Base-by-base conservation (phyloP, 495 filamentous ascomycete genomes). In the Astrothelium macrocarpum region DNA sequence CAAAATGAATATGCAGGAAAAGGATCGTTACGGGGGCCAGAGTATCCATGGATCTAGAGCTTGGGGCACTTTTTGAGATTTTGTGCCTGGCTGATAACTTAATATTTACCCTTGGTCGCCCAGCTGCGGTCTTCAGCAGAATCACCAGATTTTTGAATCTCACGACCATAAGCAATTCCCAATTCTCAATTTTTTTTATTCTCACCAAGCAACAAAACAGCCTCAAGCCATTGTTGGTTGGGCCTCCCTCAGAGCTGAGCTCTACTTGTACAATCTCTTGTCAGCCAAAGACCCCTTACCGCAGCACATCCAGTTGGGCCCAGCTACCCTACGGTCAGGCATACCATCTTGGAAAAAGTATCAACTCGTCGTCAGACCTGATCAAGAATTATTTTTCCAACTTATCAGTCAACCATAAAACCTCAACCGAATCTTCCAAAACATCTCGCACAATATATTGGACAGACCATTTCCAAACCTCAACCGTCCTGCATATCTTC, bases 11-110 rank as follows among this genome's bases (percentile, higher is more conserved):
- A 20, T 56, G 25, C 49, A 56, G 20, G 4, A 56, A 56, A 56
- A 20, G 25, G 11, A 29, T 29, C 49, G 2, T 56, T 56, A 28
- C 20, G 49, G 25, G n/a, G 49, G 10, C 49, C 11, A 29, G 49
- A 20, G 49, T n/a, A 29, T 56, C 20, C 49, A 56, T 26, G 49
- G 49, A 56, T 56, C 49, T 56, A 56, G 49, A 29, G 23, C n/a
- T 56, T 26, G 49, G 49, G 49, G 49, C 49, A 56, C 9, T 16
- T 10, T 9, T 10, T 9, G 29, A 29, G 49, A 11, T 9, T n/a
- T 56, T 56, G 23, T 29, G 25, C 25, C 49, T 18, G 20, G 45
- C 45, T 18, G 36, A 42, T 9, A 42, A 5, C 12, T 25, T 56
- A 29, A 56, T 56, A 56, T n/a, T 56, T 56, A 29, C 20, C 49